phyloP scores from a whole-genome alignment of 1,139 yeast genomes.

The Kurtzmaniella quercitrusa region DNA sequence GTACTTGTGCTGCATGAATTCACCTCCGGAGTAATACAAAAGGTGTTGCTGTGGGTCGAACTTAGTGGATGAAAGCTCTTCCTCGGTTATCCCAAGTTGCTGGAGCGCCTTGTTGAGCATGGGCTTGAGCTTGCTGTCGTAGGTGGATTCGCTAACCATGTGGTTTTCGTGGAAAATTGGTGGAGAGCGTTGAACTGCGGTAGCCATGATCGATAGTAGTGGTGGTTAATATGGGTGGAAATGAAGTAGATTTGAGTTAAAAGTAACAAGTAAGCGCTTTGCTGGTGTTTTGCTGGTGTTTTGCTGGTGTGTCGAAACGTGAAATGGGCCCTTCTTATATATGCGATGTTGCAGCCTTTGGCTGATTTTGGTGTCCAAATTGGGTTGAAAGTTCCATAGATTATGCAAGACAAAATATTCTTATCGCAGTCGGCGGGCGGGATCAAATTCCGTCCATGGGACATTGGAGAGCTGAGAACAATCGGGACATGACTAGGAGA shows the following conservation, averaged over 20 bases:
- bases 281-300: no score
- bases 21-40: conserved; percentile 27
- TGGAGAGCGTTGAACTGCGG: neutral
- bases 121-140: conserved; percentile 16
- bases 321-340: neutral
- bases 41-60: conserved; percentile 47
- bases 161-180: neutral
- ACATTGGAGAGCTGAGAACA: no score
- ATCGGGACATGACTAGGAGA: no score
- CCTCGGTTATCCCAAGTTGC: conserved; percentile 1
- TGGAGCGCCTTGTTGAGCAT: conserved; percentile 15
- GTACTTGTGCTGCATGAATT: conserved; percentile 22
- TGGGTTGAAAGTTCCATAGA: neutral
- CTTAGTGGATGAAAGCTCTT: conserved; percentile 3
- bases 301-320: no score
- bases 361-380: neutral
- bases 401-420: neutral
- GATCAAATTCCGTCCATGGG: neutral
- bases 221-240: neutral
- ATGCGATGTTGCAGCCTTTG: neutral
- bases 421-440: neutral
- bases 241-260: no score
- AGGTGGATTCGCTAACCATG: conserved; percentile 11
- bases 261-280: no score
- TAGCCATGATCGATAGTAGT: neutral